Conservation (phyloP, 768 basidiomycete genomes). For the Boletus sensibilis region DNA sequence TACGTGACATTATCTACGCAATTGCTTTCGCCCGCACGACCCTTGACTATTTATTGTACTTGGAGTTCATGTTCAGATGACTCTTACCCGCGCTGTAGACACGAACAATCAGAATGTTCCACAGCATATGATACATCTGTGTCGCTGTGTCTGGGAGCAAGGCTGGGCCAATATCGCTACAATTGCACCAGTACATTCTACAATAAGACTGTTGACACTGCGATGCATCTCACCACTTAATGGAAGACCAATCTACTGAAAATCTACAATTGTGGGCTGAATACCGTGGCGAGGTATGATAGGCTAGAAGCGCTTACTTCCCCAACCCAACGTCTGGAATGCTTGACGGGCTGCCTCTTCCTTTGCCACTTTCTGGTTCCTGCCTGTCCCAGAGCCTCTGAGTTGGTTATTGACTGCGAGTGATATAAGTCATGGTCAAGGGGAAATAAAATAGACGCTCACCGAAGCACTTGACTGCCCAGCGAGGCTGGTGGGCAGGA, state of each 20-base stretch:
- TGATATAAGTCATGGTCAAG: conserved; percentile 1
- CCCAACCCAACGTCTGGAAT: conserved; percentile 54
- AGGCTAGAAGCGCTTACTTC: conserved; percentile 24
- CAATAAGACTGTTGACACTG: neutral
- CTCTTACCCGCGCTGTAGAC: neutral
- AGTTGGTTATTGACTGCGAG: conserved; percentile 50
- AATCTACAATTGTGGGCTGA: conserved; percentile 11
- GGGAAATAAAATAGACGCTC: conserved; percentile 21
- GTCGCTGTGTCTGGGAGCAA: neutral
- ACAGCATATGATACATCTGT: neutral
- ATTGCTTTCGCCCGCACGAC: neutral
- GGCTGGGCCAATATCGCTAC: neutral
- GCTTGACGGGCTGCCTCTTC: conserved; percentile 66
- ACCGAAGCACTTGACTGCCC: conserved; percentile 57
- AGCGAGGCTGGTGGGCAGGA: conserved; percentile 54
- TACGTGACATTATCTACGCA: neutral
- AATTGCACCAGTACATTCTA: neutral
- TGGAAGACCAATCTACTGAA: conserved; percentile 5
- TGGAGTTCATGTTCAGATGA: neutral
- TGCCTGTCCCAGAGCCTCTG: conserved; percentile 50
- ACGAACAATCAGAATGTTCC: neutral
- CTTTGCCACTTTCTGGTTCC: conserved; percentile 65
- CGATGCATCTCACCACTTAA: neutral
- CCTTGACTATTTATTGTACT: neutral
- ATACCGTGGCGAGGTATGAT: neutral